Conservation (phyloP, 2,329 filamentous ascomycete genomes). For the Dissoconium aciculare region DNA sequence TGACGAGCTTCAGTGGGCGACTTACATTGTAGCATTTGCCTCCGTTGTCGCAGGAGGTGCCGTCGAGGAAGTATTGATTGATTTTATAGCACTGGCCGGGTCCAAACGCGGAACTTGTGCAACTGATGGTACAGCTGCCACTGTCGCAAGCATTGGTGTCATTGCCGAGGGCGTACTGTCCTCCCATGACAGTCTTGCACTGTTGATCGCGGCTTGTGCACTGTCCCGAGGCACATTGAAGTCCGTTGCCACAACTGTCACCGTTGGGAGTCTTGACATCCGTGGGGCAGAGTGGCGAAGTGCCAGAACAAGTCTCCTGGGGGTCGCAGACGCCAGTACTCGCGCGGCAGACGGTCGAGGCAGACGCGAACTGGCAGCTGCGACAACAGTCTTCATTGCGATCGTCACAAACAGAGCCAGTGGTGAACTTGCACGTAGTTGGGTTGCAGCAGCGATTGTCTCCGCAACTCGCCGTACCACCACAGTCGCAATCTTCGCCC, state of each 20-base stretch:
- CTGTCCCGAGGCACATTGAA: conserved; percentile 79
- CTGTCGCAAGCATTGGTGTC: conserved; percentile 66
- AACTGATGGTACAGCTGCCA: conserved; percentile 60
- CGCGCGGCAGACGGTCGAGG: conserved; percentile 61
- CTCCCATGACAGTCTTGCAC: conserved; percentile 72
- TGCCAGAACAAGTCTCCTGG: conserved; percentile 66
- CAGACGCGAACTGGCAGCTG: conserved; percentile 50
- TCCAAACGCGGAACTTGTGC: conserved; percentile 54
- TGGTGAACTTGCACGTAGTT: conserved; percentile 70
- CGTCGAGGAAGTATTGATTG: conserved; percentile 87
- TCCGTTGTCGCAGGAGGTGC: conserved; percentile 67
- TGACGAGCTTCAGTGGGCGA: conserved; percentile 6
- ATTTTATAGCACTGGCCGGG: conserved; percentile 54
- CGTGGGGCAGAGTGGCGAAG: conserved; percentile 53
- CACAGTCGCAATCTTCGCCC: conserved; percentile 93
- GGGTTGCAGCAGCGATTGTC: conserved; percentile 72
- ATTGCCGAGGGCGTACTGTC: conserved; percentile 54
- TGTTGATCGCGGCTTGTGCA: conserved; percentile 86
- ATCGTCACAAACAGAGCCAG: conserved; percentile 63
- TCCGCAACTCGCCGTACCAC: conserved; percentile 56
- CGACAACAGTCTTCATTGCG: conserved; percentile 75
- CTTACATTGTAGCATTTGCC: conserved; percentile 59
- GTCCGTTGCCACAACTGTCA: conserved; percentile 51
- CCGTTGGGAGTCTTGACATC: conserved; percentile 59
- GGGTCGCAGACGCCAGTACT: conserved; percentile 75